Evolutionary conservation across 139 green algal species (phyloP).

Genomic region (Nannochloris sp.): DNA sequence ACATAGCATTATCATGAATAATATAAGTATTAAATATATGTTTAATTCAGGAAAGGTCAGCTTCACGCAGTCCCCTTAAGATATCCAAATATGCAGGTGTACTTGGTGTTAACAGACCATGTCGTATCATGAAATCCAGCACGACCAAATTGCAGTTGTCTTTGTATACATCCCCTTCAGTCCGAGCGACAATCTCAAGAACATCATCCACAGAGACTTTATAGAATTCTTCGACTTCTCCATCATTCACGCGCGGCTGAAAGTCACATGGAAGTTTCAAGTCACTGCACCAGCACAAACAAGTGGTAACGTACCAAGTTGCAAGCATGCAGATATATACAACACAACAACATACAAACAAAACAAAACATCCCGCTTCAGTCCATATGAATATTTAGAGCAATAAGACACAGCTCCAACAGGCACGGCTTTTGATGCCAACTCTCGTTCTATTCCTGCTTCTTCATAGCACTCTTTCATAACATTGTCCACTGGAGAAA

Average conservation of each 20-base stretch:
- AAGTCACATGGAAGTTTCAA: slow-evolving; percentile 82
- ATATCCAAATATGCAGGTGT: slow-evolving; percentile 58
- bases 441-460: slow-evolving; percentile 63
- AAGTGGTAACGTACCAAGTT: background rate
- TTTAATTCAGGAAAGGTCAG: slow-evolving; percentile 24
- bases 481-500: slow-evolving; percentile 71
- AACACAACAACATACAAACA: slow-evolving; percentile 12
- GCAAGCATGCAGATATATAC: background rate
- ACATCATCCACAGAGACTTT: slow-evolving; percentile 60
- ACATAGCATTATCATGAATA: background rate
- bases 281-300: slow-evolving; percentile 52
- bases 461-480: slow-evolving; percentile 94
- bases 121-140: slow-evolving; percentile 65
- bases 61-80: slow-evolving; percentile 35
- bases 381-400: slow-evolving; percentile 24
- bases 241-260: slow-evolving; percentile 37
- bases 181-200: slow-evolving; percentile 38
- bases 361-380: slow-evolving; percentile 82
- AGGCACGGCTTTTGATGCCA: slow-evolving; percentile 43
- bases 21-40: slow-evolving; percentile 5
- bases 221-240: slow-evolving; percentile 78
- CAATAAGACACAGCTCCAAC: slow-evolving; percentile 47
- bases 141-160: slow-evolving; percentile 89
- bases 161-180: slow-evolving; percentile 72
- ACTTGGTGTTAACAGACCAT: slow-evolving; percentile 47